These are phyloP conservation scores for Fraxinus velutina DNA, from an alignment of 305 asterid genomes.

Conservation along the genomic window DNA sequence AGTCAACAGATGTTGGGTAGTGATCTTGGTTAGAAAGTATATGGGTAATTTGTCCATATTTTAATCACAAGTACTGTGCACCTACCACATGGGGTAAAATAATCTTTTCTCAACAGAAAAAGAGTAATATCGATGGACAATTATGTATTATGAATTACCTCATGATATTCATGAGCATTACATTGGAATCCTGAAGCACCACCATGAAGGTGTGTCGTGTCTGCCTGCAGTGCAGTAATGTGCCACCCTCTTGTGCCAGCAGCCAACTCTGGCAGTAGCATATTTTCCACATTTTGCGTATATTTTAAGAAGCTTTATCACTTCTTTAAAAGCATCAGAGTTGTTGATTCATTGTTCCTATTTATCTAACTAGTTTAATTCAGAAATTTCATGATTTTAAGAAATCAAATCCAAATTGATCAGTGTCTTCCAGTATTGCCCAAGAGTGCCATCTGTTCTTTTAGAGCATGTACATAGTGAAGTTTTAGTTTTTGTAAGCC, in stretches of 20 bases:
- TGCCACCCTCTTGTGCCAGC: not conserved
- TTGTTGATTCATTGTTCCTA: not conserved
- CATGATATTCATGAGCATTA: not conserved
- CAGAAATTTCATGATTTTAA: not conserved
- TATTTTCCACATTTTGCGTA: not conserved
- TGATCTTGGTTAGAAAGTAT: not conserved
- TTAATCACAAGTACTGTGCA: not conserved
- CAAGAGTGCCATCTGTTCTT: not conserved
- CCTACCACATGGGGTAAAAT: not conserved
- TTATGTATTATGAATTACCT: not conserved
- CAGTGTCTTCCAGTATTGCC: not conserved
- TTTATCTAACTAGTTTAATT: not conserved
- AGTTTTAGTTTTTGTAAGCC: not conserved
- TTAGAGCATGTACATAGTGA: not conserved
- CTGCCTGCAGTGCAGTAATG: not conserved
- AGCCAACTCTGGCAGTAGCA: not conserved
- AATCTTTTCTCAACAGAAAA: not conserved
- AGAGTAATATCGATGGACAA: not conserved
- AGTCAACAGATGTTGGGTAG: not conserved
- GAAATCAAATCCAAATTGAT: not conserved
- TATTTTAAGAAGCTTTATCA: not conserved
- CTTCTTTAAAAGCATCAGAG: not conserved
- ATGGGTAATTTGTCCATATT: not conserved
- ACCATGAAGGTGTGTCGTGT: not conserved
- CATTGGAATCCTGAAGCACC: not conserved